Evolutionary conservation across 192 early-diverging fungal species (phyloP), one percentile per base, ranked within the genome.

Genomic region (Backusella australiensis): DNA sequence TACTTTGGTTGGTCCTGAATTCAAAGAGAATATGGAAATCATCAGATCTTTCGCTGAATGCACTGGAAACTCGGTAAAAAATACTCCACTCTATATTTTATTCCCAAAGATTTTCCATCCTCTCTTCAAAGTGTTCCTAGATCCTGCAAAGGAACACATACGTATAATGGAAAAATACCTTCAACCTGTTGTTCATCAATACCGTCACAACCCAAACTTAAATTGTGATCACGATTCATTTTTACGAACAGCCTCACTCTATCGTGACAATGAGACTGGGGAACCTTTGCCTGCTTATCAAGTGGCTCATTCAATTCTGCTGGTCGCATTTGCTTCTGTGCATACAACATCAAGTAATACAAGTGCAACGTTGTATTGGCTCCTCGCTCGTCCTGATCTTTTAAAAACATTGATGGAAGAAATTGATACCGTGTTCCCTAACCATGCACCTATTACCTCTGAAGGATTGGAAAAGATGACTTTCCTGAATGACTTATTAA

Each of bases 1-100:
- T 34, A 52, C 52, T 65, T 56, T 79, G 15, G 32, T 79, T 34
- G 78, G 73, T 19, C 34, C 42, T 19, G 78, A 79, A 63, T 67
- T 75, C 6, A 52, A 19, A 34, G 42, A 21, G 15, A 75, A 79
- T 68, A 65, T n/a, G 15, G 34, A 69, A 9, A 66, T 78, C 15
- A 75, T 80, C 67, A 52, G 67, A 34, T 72, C 69, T 1, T 76
- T 80, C 69, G 74, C 69, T n/a, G 59, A 66, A 14, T 72, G 72
- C 21, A 80, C 79, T 5, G 41, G 38, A 12, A 71, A 76, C 59
- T 46, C 73, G 1, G 76, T 70, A 3, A 71, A 46, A 11, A 76
- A 75, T 35, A 44, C 69, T 2, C 46, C 32, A 2, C 6, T 80
- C 0, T 76, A 71, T 38, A 71, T 70, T 32, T 6, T 53, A 14